phyloP scores from a whole-genome alignment of 2,329 filamentous ascomycete species.

The Monilinia aucupariae region DNA sequence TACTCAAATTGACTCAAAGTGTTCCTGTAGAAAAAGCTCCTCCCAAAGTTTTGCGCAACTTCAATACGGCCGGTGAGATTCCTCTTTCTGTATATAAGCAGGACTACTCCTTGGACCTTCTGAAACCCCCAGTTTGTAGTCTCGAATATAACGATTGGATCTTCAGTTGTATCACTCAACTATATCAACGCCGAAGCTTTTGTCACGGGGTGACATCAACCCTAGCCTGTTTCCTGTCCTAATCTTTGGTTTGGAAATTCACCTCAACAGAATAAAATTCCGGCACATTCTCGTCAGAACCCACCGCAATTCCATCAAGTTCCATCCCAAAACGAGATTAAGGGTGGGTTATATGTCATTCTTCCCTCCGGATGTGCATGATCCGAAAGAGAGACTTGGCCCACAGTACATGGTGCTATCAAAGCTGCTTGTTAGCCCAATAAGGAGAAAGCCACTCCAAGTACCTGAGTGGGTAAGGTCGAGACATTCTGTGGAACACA shows the following conservation, averaged over 20 bases:
- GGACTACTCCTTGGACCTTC: background rate
- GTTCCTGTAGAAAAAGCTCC: background rate
- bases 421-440: background rate
- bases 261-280: background rate
- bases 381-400: background rate
- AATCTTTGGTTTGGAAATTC: background rate
- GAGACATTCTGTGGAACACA: background rate
- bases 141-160: too few species aligned
- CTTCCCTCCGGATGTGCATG: background rate
- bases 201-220: too few species aligned
- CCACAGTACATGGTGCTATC: background rate
- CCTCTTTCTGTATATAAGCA: too few species aligned
- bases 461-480: background rate
- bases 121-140: background rate
- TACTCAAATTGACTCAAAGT: background rate
- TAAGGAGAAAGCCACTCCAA: background rate
- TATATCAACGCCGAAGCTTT: too few species aligned
- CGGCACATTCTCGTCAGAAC: background rate
- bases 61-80: too few species aligned
- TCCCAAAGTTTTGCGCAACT: background rate
- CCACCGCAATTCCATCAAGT: background rate
- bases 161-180: too few species aligned
- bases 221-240: too few species aligned
- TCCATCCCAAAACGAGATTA: background rate
- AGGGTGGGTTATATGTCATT: background rate